Evolutionary conservation across 2,329 filamentous ascomycete species (phyloP), one percentile per base, ranked within the genome.

Genomic region (Ceratocystis cacaofunesta): DNA sequence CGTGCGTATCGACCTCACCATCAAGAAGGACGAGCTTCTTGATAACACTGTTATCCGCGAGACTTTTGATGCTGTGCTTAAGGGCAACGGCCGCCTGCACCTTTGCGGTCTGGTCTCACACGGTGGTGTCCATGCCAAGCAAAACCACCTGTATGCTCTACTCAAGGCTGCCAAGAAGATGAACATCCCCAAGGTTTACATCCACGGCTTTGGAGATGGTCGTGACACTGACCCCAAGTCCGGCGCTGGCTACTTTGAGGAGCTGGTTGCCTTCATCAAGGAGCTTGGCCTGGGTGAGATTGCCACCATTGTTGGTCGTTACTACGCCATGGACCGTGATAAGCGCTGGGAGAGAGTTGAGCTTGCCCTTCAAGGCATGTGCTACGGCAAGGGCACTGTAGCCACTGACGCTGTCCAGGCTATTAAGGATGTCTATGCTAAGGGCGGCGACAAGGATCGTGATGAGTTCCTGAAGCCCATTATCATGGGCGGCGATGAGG

Each of bases 381-480:
- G 96, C 58, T 79, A 83, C 12, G 92, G 94, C 68, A 90, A 96
- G 76, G 94, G 94, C 67, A 91, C 96, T 76, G 83, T 86, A 68
- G 89, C 85, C 75, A 83, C 82, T 58, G 94, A 99, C 75, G 90
- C 91, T 4, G 85, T 97, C 68, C 84, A 88, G 75, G 89, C 90
- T 15, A 85, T 99, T 76, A 87, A 90, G 79, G 88, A 89, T 74
- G 85, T 90, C 71, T 99, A 99, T 75, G 86, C 86, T 72, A 87
- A 88, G 73, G 87, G 84, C 65, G 77, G 77, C 44, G 69, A 72
- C 68, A 73, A 77, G 71, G 90, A 97, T 80, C 95, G 85, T 67
- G 94, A 99, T 74, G 94, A 99, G 82, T 99, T 99, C 83, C 80
- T 99, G 71, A 96, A 95, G 79, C 94, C 94, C 70, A 97, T 99